Evolutionary conservation across 441 rosid genomes (phyloP).

Genomic region (Hura crepitans): DNA sequence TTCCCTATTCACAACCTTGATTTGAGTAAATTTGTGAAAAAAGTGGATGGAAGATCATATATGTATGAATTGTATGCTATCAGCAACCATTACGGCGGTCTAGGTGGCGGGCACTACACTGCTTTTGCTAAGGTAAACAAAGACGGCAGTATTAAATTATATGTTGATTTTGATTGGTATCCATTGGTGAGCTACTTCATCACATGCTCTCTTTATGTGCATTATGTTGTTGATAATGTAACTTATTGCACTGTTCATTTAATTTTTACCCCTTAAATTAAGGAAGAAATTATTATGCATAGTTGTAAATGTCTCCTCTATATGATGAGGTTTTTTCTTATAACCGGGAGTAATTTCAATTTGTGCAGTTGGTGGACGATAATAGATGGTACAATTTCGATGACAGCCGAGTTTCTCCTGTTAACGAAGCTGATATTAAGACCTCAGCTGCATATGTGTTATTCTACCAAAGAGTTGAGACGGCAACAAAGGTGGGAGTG

Average conservation of each 20-base stretch:
- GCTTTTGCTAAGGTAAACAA: conserved; percentile 62
- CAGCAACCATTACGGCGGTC: conserved; percentile 73
- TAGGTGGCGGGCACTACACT: conserved; percentile 80
- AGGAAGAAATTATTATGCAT: background rate
- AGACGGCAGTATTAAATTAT: background rate
- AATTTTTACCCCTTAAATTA: background rate
- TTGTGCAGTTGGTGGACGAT: conserved; percentile 74
- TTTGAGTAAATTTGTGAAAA: conserved; percentile 46
- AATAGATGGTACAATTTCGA: conserved; percentile 91
- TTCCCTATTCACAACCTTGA: conserved; percentile 66
- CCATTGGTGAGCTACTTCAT: background rate
- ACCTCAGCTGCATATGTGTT: conserved; percentile 83
- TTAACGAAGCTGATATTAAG: conserved; percentile 62
- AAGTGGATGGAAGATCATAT: conserved; percentile 33
- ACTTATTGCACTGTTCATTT: background rate
- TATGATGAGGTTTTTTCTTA: background rate
- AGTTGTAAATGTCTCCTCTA: background rate
- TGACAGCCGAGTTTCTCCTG: conserved; percentile 65
- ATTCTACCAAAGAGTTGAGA: conserved; percentile 66
- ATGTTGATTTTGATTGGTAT: background rate
- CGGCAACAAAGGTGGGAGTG: conserved; percentile 26
- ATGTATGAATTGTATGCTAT: conserved; percentile 55
- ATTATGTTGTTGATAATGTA: background rate
- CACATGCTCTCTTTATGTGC: background rate
- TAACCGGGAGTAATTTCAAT: background rate